These are phyloP conservation scores for Fagopyrum homotropicum DNA, from an alignment of 148 eudicot genomes.

Conservation along the genomic window DNA sequence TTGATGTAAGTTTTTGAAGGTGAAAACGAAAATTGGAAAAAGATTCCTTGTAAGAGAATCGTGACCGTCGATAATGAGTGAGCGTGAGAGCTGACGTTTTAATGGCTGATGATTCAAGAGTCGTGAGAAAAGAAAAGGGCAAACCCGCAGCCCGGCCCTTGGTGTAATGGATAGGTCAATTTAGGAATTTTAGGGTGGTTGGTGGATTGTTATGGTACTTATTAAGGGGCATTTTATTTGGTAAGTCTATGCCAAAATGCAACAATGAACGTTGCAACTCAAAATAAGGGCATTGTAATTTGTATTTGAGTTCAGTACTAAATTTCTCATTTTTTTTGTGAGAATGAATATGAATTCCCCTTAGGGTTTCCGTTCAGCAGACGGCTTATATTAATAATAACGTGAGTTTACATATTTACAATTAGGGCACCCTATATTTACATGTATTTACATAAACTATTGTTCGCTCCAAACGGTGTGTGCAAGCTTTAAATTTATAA, in stretches of 20 bases:
- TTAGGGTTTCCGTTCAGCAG: too few species aligned
- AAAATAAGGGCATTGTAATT: too few species aligned
- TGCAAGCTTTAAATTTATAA: too few species aligned
- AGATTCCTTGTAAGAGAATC: not conserved
- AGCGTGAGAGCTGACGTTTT: constrained; percentile 7
- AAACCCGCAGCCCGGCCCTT: not conserved
- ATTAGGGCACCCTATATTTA: too few species aligned
- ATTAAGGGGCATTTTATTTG: not conserved
- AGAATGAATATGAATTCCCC: too few species aligned
- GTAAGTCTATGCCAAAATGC: not conserved
- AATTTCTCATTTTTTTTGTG: too few species aligned
- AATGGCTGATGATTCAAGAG: not conserved
- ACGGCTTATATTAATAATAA: too few species aligned
- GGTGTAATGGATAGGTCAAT: not conserved
- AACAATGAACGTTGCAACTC: not conserved
- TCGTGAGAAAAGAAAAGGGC: constrained; percentile 3
- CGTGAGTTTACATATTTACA: too few species aligned
- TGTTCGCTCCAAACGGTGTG: too few species aligned
- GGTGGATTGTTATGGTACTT: not conserved
- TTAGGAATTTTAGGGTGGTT: not conserved
- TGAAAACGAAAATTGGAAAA: not conserved
- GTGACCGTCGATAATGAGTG: not conserved
- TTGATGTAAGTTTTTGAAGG: not conserved
- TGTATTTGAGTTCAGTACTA: too few species aligned
- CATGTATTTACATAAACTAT: too few species aligned